Percentiles rank a stretch among this genome's conserved stretches.
Evolutionary conservation across 2,329 filamentous ascomycete species (phyloP).

Genomic region (Alternaria sp.): DNA sequence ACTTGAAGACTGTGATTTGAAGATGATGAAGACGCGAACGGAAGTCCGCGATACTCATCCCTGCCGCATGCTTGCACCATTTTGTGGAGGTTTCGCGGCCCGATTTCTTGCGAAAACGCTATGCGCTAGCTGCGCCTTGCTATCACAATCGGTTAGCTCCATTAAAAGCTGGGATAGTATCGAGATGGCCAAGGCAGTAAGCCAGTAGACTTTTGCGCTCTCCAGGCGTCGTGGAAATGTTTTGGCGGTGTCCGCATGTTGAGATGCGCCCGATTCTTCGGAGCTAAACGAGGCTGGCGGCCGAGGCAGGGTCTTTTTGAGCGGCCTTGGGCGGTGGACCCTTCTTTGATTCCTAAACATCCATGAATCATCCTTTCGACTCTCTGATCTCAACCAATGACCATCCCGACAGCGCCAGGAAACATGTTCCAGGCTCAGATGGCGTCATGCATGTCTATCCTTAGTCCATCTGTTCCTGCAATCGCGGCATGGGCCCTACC

Average conservation of each 20-base stretch:
- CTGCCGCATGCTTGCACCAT: neutral
- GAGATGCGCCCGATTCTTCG: neutral
- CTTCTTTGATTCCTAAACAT: neutral
- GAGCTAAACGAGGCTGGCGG: neutral
- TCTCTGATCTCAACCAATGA: neutral
- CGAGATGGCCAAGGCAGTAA: neutral
- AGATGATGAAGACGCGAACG: neutral
- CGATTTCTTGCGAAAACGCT: neutral
- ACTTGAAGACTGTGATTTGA: too few relatives aligned
- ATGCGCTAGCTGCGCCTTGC: neutral
- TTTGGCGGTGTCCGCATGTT: neutral
- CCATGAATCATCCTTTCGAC: slow-evolving; percentile 2
- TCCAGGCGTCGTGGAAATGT: neutral
- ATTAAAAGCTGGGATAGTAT: neutral
- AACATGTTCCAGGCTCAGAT: slow-evolving; percentile 33
- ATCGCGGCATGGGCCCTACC: slow-evolving; percentile 30
- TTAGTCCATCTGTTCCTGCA: slow-evolving; percentile 39
- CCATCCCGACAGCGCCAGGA: neutral
- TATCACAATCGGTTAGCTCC: neutral
- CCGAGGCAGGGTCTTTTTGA: slow-evolving; percentile 4
- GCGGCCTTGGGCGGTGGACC: neutral
- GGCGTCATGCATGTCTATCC: slow-evolving; percentile 28
- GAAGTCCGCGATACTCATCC: neutral
- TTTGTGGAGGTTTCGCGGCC: neutral
- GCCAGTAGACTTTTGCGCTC: neutral